Conservation (phyloP, 306 rosid genomes). For the Luffa aegyptiaca region DNA sequence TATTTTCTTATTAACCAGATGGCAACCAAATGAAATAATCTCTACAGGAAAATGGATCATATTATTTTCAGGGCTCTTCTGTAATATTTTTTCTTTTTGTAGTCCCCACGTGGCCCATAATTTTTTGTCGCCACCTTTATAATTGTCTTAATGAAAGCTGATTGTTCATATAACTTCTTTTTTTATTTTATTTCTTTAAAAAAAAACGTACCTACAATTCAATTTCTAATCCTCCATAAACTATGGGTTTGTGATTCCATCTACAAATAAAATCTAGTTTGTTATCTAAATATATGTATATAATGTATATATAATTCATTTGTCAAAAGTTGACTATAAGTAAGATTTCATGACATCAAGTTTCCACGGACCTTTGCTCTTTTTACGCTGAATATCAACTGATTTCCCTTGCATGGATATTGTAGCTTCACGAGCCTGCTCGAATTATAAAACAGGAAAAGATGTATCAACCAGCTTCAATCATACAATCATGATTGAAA, state of each 20-base stretch:
- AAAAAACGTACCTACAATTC: background rate
- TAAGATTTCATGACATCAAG: background rate
- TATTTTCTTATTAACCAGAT: background rate
- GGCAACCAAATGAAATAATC: background rate
- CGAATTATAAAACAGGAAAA: conserved; percentile 10
- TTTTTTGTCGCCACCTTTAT: background rate
- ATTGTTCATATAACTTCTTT: background rate
- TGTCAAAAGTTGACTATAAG: background rate
- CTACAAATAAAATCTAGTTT: background rate
- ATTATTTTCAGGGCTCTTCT: background rate
- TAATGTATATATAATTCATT: background rate
- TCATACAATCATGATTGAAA: background rate
- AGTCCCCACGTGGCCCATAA: background rate
- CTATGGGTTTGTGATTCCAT: background rate
- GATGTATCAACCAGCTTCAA: background rate
- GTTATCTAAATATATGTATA: background rate
- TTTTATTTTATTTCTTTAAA: too few relatives aligned
- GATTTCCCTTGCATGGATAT: conserved; percentile 77
- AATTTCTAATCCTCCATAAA: background rate
- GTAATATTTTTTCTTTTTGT: background rate
- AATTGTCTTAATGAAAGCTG: background rate
- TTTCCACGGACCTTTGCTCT: conserved; percentile 70
- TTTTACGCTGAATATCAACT: conserved; percentile 93
- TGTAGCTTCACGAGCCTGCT: conserved; percentile 92
- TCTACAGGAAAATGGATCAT: background rate